Evolutionary conservation across 164 flowering plant species (phyloP), one percentile per base, ranked within the genome.

Genomic region (Aristolochia contorta): DNA sequence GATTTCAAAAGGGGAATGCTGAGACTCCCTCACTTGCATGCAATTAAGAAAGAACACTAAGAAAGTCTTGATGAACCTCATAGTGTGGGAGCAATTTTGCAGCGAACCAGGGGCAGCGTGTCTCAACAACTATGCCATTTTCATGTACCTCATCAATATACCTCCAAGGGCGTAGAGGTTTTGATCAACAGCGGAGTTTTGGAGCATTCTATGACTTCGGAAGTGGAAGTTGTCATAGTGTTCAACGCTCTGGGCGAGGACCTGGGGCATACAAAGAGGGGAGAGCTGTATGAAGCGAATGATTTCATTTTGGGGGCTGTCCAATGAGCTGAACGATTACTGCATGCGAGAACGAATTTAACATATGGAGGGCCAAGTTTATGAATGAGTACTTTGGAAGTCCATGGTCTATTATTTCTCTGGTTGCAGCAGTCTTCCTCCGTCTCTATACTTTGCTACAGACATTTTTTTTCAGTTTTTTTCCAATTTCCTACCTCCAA

Each of bases 81-180:
- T 62, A 30, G 49, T 47, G 1, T 62, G 21, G 16, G 65, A 62
- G 50, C 57, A 52, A 24, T 52, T 57, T 14, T 54, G 43, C 12
- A 16, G 22, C 32, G 20, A 1, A 22, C 10, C 12, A 19, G 27
- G n/a, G 16, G 18, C 6, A 5, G 19, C 46, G 13, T 27, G 41
- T 19, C 21, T 62, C 65, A 62, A 50, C 2, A 25, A 25, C 4
- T 62, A 62, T 4, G 50, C 33, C 2, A 4, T 24, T 46, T 53
- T 62, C 50, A 62, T 62, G 65, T 62, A 20, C 10, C 25, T 62
- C 41, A 22, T 62, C 58, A 43, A 57, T 61, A 52, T 21, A 30
- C 65, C 12, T 21, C 30, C 9, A 52, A 43, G 30, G 65, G 53
- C 43, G 50, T 53, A 4, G 51, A 54, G 22, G 21, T 62, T 14